Base-by-base conservation (phyloP, 257 asterid species). In the Galeopsis tetrahit region DNA sequence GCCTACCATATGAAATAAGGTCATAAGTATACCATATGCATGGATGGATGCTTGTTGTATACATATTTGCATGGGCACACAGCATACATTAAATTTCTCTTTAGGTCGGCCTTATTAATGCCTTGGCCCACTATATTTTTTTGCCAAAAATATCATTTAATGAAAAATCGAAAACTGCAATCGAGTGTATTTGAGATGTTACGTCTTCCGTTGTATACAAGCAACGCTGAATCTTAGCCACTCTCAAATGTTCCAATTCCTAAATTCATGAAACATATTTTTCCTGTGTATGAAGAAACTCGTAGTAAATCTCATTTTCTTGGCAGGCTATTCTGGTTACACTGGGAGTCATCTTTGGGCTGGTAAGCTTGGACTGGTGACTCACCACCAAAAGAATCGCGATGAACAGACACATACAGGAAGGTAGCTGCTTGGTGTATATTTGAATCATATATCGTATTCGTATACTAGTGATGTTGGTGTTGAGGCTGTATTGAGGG, bases 281-380 rank as follows among this genome's bases (percentile, higher is more conserved):
- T 55, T 42, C 53, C 13, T 48, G 8, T 46, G 69, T 43, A 51
- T 21, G 28, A 21, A 35, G 36, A 68, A 44, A 13, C 17, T 49
- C 15, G 51, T 32, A 13, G 17, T 21, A 70, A 28, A 55, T 73
- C 59, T 53, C 38, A 5, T 66, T 57, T 31, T 53, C 32, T 69
- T 63, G 49, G 56, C 81, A 93, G 97, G 98, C 97, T 66, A 82
- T 87, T 79, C 79, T 93, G 59, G 88, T 89, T 36, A 60, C 92
- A 2, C 56, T 93, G 57, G 96, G 90, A 2, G 3, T 81, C 42
- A 2, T 91, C 82, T 79, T 91, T 21, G 97, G 98, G 63, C 75
- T 86, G 75, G 86, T 86, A 34, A 66, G 70, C 61, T 55, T 69
- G 53, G 83, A 80, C 80, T 89, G 81, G 79, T 71, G 85, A 44